Percentiles rank a stretch among this genome's conserved stretches.
Conservation (phyloP, 768 basidiomycete genomes). For the Naganishia randhawae region DNA sequence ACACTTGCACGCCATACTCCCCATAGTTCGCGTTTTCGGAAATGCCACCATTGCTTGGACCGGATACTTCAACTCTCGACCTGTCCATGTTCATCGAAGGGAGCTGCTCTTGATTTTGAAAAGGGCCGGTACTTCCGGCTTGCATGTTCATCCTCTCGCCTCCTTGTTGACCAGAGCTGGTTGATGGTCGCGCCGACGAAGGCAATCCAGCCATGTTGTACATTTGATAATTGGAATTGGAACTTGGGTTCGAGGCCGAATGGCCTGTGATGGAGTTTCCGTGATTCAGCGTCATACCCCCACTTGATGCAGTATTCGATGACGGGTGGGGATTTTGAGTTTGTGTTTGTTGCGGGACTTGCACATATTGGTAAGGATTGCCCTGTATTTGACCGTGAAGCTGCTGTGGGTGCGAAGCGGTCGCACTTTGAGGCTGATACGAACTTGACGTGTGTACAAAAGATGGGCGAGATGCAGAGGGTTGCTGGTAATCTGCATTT, state of each 20-base stretch:
- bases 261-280: not conserved
- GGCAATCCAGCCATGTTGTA: constrained; percentile 21
- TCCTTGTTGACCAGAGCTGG: constrained; percentile 2
- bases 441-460: constrained; percentile 4
- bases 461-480: constrained; percentile 5
- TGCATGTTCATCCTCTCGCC: constrained; percentile 6
- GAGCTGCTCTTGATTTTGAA: not conserved
- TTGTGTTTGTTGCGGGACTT: constrained; percentile 4
- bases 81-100: not conserved
- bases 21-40: not conserved
- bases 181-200: constrained; percentile 2
- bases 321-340: not conserved
- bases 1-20: not conserved
- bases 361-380: constrained; percentile 9
- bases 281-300: not conserved
- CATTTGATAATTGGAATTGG: constrained; percentile 7
- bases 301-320: not conserved
- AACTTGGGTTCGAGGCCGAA: not conserved
- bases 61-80: not conserved
- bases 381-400: not conserved
- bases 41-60: not conserved
- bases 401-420: not conserved
- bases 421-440: not conserved
- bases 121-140: not conserved
- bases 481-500: constrained; percentile 12